Base-by-base conservation (phyloP, 805 yeast species). In the Kodamaea kaohsiungensis region DNA sequence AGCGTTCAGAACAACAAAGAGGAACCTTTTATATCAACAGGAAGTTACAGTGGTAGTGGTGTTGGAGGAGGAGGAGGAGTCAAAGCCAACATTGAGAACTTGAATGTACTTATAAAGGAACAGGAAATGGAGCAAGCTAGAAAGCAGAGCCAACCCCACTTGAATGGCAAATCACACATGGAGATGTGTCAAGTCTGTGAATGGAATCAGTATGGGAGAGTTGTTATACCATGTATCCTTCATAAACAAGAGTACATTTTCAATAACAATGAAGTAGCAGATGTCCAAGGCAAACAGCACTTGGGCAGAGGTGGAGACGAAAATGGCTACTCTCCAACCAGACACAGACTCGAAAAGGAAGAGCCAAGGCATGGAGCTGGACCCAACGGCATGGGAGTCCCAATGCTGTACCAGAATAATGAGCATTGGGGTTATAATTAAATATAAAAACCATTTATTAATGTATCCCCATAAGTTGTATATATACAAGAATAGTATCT, bases 401-500 rank as follows among this genome's bases (percentile, higher is more conserved):
- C 45, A 16, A 17, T 40, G 7, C 45, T 40, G 33, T 18, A 47
- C 49, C 49, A 47, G 15, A 47, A 37, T 30, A 47, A 35, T 17
- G 43, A 47, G 43, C 43, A 19, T 15, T 48, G 45, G 46, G 45
- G 46, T 19, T 16, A 16, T 17, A 40, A 17, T 16, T 40, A 43
- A n/a, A 22, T 46, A n/a, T 25, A 16, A 16, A 27, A 40, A 40
- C 45, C 19, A 39, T 40, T 40, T 40, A 40, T 17, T 19, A n/a
- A 7, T 18, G 18, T 48, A 48, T 47, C 12, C 38, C n/a, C 38
- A 35, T 37, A 12, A n/a, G 25, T 30, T 22, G 12, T 35, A 12
- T 47, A 47, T 47, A 12, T 37, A 47, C 43, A 47, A 47, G 48
- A 46, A 25, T 46, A 4, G 38, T 46, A 27, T 16, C 39, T 27